A percentile compares a stretch with the other conserved stretches of the same genome.
Evolutionary conservation across 75 land plant species (phyloP).

Genomic region (Sequoia sempervirens): DNA sequence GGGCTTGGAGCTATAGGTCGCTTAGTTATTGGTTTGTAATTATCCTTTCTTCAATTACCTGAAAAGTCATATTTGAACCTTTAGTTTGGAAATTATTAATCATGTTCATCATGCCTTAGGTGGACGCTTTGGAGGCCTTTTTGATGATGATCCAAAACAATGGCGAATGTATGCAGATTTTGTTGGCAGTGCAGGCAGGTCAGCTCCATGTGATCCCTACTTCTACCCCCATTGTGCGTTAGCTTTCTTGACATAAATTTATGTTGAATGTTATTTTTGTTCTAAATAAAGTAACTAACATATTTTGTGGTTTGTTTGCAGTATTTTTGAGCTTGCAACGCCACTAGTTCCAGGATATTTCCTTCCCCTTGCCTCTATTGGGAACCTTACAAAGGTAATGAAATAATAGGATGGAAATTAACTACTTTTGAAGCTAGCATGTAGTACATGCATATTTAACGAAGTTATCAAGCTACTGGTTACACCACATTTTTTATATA

Average conservation of each 20-base stretch:
- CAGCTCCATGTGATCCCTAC: not conserved
- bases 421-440: not conserved
- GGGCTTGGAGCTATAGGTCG: slow-evolving; percentile 98
- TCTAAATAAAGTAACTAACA: not conserved
- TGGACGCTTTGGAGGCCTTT: slow-evolving; percentile 91
- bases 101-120: slow-evolving; percentile 41
- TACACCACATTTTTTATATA: not conserved
- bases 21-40: slow-evolving; percentile 72
- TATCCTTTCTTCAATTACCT: not conserved
- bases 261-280: slow-evolving; percentile 2
- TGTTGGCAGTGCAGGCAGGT: slow-evolving; percentile 98
- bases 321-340: slow-evolving; percentile 93
- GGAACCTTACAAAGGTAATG: slow-evolving; percentile 91
- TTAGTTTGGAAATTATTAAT: slow-evolving; percentile 6
- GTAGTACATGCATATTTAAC: not conserved
- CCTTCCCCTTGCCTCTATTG: slow-evolving; percentile 88
- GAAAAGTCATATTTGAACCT: not conserved
- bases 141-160: slow-evolving; percentile 99
- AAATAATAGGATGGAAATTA: not conserved
- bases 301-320: slow-evolving; percentile 27
- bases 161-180: slow-evolving; percentile 99
- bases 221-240: not conserved
- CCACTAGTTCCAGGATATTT: slow-evolving; percentile 78
- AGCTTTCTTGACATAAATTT: not conserved
- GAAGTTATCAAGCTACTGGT: not conserved